Percentiles rank a stretch among this genome's conserved stretches.
Conservation (phyloP, 2,329 filamentous ascomycete genomes). For the Verticillium alfalfae region DNA sequence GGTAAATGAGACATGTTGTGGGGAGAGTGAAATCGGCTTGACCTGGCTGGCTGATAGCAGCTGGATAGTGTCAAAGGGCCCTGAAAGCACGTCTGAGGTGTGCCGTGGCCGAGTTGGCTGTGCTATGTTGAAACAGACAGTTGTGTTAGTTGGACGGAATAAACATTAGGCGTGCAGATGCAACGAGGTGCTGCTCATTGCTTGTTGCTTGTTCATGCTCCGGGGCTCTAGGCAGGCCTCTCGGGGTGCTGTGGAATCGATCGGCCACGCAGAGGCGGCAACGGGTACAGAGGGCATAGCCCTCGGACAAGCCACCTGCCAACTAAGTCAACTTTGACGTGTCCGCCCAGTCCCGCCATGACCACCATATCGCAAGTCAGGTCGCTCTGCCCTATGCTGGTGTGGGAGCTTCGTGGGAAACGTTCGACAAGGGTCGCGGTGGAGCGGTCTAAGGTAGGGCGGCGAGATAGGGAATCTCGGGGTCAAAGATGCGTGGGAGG, state of each 20-base stretch:
- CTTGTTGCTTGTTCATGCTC: not conserved
- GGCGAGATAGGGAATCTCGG: not conserved
- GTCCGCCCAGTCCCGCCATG: not conserved
- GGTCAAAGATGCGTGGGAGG: not conserved
- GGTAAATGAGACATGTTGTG: not conserved
- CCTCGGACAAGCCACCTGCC: not conserved
- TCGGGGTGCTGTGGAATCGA: not conserved
- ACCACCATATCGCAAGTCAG: not conserved
- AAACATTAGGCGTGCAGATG: not conserved
- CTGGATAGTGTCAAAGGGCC: not conserved
- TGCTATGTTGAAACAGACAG: not conserved
- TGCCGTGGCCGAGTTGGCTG: not conserved
- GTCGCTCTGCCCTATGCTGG: not conserved
- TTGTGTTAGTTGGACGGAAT: not conserved
- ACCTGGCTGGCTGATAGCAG: not conserved
- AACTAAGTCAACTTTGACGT: not conserved
- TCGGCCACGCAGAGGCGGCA: not conserved
- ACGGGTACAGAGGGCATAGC: not conserved
- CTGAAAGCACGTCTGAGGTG: not conserved
- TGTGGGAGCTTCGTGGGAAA: not conserved
- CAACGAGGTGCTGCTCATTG: not conserved
- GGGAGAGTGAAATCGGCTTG: not conserved
- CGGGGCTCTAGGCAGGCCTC: not conserved
- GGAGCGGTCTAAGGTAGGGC: not conserved
- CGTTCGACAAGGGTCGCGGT: not conserved